Base-by-base conservation (phyloP, 2,329 filamentous ascomycete genomes). In the Ambrosiella cleistominuta region DNA sequence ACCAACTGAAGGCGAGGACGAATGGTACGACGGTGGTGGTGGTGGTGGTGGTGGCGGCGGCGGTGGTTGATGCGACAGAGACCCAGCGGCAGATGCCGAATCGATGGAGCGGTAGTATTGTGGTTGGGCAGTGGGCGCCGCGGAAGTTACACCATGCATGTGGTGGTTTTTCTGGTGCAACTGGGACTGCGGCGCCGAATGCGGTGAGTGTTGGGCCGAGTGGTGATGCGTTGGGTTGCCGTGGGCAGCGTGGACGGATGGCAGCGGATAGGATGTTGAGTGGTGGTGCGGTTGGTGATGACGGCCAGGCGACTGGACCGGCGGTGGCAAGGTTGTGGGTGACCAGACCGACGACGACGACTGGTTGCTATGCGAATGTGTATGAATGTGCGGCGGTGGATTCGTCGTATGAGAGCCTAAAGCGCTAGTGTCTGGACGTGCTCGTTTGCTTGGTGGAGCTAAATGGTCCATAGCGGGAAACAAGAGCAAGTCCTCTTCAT, bases 271-370 rank as follows among this genome's bases (percentile, higher is more conserved):
- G 63, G 61, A 60, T 64, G 59, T 64, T 64, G 52, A 47, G 61
- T 2, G 19, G 47, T 51, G 47, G 19, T 35, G 19, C 7, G 19
- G 3, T n/a, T 27, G 27, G 17, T 60, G 63, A 37, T 61, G 61
- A 45, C 61, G 59, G 36, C 60, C 59, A 59, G 60, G 62, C 45
- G 63, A 27, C 17, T 56, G 56, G 9, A 61, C 62, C 61, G 66
- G 65, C 62, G 66, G 67, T 61, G 68, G 66, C 40, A 37, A 42
- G 36, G 11, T 50, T 50, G 11, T 27, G 37, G 27, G 12, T 7
- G 17, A 50, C n/a, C 15, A 44, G 3, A 27, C 3, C 27, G 39
- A 55, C 12, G 35, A 9, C 27, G 47, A 55, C 36, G 35, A 17
- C 11, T 51, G 36, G 44, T 19, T 19, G 19, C 37, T 36, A 15